A percentile compares a stretch with the other conserved stretches of the same genome.
Conservation (phyloP, 352 stramenopile genomes). For the Achlya hypogyna region DNA sequence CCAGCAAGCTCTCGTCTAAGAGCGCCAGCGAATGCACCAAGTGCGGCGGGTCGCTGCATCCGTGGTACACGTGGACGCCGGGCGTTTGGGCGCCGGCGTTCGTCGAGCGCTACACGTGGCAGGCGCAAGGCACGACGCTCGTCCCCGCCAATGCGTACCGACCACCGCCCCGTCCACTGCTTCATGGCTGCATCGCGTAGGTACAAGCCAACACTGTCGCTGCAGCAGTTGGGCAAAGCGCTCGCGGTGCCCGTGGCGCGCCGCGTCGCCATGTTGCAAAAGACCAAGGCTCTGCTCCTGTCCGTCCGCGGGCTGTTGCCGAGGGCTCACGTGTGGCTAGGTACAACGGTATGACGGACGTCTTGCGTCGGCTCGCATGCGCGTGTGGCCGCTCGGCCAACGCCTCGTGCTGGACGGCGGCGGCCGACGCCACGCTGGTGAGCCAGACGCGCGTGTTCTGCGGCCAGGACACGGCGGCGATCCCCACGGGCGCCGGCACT, state of each 20-base stretch:
- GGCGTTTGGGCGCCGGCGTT: constrained; percentile 7
- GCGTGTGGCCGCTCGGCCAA: constrained; percentile 1
- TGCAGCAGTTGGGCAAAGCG: not conserved
- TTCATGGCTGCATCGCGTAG: not conserved
- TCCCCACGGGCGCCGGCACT: not conserved
- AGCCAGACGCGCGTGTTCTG: not conserved
- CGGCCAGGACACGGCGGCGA: not conserved
- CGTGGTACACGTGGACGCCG: constrained; percentile 6
- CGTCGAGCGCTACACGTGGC: constrained; percentile 8
- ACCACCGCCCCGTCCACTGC: too few relatives aligned
- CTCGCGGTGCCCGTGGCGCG: not conserved
- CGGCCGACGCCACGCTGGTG: not conserved
- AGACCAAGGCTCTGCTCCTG: constrained; percentile 7
- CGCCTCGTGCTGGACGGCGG: not conserved
- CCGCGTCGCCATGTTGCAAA: not conserved
- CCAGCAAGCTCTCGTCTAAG: not conserved
- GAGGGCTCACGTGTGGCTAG: not conserved
- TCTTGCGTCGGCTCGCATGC: constrained; percentile 1
- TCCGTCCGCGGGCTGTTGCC: not conserved
- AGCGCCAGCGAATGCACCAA: constrained; percentile 1
- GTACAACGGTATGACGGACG: constrained; percentile 16
- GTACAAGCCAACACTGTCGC: constrained; percentile 1
- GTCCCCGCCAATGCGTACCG: constrained; percentile 17
- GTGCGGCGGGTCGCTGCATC: constrained; percentile 5
- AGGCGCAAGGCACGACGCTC: constrained; percentile 8